Evolutionary conservation across 1,139 yeast species (phyloP).

Genomic region (Martiniozyma asiatica): DNA sequence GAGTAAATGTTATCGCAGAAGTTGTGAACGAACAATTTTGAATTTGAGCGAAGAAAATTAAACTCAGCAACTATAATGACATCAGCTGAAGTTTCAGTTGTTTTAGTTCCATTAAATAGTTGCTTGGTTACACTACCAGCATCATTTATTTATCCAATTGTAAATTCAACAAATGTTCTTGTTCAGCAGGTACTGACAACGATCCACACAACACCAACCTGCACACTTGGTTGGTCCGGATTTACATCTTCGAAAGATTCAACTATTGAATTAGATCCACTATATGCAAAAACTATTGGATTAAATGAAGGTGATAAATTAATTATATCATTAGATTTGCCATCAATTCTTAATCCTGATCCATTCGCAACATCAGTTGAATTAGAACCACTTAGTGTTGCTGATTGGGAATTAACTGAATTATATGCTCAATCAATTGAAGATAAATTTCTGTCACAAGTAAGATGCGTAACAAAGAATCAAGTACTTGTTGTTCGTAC

Average conservation of each 20-base stretch:
- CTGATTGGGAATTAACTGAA: conserved; percentile 91
- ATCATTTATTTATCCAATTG: conserved; percentile 17
- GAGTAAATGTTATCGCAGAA: too few species aligned
- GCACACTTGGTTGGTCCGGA: conserved; percentile 22
- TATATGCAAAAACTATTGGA: conserved; percentile 33
- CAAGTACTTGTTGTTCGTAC: conserved; percentile 66
- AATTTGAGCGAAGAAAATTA: too few species aligned
- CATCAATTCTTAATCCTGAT: conserved; percentile 14
- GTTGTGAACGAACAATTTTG: too few species aligned
- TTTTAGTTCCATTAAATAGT: conserved; percentile 13
- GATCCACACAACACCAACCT: too few species aligned
- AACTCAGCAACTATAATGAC: too few species aligned
- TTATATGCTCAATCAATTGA: conserved; percentile 72
- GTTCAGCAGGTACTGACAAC: conserved; percentile 20
- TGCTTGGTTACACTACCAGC: conserved; percentile 20
- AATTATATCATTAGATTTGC: conserved; percentile 28
- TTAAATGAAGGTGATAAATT: conserved; percentile 34
- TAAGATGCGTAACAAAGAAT: conserved; percentile 56
- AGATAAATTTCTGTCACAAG: conserved; percentile 62
- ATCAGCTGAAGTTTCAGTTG: conserved; percentile 11
- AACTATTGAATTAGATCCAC: conserved; percentile 43
- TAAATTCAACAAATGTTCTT: conserved; percentile 16
- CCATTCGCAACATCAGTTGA: conserved; percentile 43
- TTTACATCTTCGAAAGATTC: conserved; percentile 13
- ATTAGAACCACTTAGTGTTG: conserved; percentile 63